These are phyloP conservation scores for Luvunga scandens DNA, from an alignment of 345 rosid genomes.

Conservation along the genomic window DNA sequence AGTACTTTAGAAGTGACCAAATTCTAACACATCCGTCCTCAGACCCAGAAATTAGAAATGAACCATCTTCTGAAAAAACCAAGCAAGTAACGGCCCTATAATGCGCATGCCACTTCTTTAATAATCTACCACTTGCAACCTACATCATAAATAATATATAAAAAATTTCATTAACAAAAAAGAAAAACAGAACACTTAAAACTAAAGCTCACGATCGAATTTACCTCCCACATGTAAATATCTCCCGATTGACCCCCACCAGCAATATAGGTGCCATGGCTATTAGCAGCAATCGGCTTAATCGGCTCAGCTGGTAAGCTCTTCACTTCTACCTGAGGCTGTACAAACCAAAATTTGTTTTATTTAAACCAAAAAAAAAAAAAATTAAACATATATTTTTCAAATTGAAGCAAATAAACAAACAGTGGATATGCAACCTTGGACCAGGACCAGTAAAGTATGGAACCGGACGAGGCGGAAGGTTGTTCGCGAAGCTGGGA, in stretches of 20 bases:
- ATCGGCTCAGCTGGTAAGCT: slow-evolving; percentile 81
- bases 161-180: neutral
- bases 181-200: neutral
- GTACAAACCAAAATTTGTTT: neutral
- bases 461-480: slow-evolving; percentile 56
- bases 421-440: slow-evolving; percentile 38
- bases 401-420: slow-evolving; percentile 5
- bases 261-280: slow-evolving; percentile 69
- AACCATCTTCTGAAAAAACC: slow-evolving; percentile 71
- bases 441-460: slow-evolving; percentile 75
- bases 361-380: neutral
- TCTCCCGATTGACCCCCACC: slow-evolving; percentile 82
- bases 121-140: slow-evolving; percentile 76
- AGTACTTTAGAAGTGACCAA: slow-evolving; percentile 76
- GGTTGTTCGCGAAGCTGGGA: slow-evolving; percentile 64
- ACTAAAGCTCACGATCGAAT: neutral
- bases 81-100: slow-evolving; percentile 67
- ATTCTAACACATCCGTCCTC: slow-evolving; percentile 76
- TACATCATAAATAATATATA: slow-evolving; percentile 18
- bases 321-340: slow-evolving; percentile 80
- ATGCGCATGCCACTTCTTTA: slow-evolving; percentile 86
- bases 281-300: slow-evolving; percentile 58
- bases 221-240: slow-evolving; percentile 83
- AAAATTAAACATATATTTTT: neutral
- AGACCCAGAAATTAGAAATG: slow-evolving; percentile 76